phyloP scores from a whole-genome alignment of 805 yeast species.

The Danielozyma ontarioensis region DNA sequence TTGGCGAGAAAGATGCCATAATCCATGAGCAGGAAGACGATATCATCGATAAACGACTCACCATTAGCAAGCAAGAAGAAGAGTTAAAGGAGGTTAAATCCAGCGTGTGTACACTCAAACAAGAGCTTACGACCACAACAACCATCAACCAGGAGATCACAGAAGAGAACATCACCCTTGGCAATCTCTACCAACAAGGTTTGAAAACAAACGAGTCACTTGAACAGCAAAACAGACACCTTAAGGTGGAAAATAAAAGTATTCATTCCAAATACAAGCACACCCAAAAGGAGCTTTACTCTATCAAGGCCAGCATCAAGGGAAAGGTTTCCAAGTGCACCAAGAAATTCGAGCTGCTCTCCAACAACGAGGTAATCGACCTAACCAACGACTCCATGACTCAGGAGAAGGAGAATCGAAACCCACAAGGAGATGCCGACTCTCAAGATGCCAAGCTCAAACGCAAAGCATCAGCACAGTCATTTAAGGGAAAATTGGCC shows the following conservation, averaged over 20 bases:
- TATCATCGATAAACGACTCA: not conserved
- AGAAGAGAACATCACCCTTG: not conserved
- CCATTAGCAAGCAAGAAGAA: not conserved
- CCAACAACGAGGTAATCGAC: constrained; percentile 4
- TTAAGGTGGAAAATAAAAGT: too few species aligned
- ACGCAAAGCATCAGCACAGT: constrained; percentile 1
- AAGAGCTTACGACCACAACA: constrained; percentile 1
- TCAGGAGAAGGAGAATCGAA: constrained; percentile 8
- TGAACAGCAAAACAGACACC: too few species aligned
- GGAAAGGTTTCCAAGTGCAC: constrained; percentile 1
- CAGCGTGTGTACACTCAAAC: constrained; percentile 2
- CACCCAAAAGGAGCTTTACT: too few species aligned
- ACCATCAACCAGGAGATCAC: constrained; percentile 1
- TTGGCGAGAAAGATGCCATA: constrained; percentile 5
- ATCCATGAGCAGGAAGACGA: not conserved
- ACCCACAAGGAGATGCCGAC: constrained; percentile 3
- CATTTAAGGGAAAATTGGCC: not conserved
- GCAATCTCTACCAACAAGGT: too few species aligned
- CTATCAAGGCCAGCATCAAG: not conserved
- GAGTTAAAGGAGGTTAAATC: too few species aligned
- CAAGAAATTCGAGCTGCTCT: constrained; percentile 4
- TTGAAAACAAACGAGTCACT: too few species aligned
- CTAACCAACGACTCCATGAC: constrained; percentile 3
- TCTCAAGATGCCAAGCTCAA: constrained; percentile 1
- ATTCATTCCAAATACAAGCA: too few species aligned